A percentile compares a stretch with the other conserved stretches of the same genome.
Evolutionary conservation across 129 eudicot species (phyloP).

Genomic region (Chrysanthemum seticuspe): DNA sequence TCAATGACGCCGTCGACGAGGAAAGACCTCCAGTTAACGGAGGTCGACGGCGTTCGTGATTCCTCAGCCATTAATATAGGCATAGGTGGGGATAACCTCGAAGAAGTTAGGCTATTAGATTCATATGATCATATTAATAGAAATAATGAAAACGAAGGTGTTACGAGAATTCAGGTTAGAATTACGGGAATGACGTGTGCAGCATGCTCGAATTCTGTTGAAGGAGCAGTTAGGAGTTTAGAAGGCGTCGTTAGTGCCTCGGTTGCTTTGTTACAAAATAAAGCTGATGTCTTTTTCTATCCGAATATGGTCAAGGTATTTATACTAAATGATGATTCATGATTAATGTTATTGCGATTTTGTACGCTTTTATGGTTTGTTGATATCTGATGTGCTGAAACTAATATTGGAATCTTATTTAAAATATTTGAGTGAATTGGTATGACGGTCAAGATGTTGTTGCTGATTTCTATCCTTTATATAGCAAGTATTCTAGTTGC

Average conservation of each 20-base stretch:
- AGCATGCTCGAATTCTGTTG: constrained; percentile 83
- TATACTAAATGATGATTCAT: background rate
- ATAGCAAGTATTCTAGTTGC: too few species aligned
- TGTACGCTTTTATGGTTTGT: background rate
- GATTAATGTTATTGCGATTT: background rate
- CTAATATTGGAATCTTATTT: background rate
- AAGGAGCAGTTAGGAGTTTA: constrained; percentile 62
- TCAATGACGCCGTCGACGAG: constrained; percentile 48
- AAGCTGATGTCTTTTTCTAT: constrained; percentile 62
- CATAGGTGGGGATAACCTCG: constrained; percentile 35
- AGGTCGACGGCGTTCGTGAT: constrained; percentile 24
- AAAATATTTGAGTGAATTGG: background rate
- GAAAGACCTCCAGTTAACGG: constrained; percentile 57
- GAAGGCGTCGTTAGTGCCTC: constrained; percentile 69
- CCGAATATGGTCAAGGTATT: constrained; percentile 50
- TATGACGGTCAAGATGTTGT: too few species aligned
- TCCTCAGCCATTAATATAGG: constrained; percentile 35
- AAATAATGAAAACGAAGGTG: background rate
- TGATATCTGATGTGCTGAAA: background rate
- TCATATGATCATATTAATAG: constrained; percentile 36
- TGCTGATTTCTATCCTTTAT: too few species aligned
- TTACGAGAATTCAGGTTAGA: constrained; percentile 58
- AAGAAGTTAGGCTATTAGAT: constrained; percentile 67
- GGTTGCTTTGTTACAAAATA: constrained; percentile 81
- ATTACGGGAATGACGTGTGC: constrained; percentile 94